phyloP scores from a whole-genome alignment of 1,284 basidiomycete genomes.

The Melanopsichium pennsylvanicum region DNA sequence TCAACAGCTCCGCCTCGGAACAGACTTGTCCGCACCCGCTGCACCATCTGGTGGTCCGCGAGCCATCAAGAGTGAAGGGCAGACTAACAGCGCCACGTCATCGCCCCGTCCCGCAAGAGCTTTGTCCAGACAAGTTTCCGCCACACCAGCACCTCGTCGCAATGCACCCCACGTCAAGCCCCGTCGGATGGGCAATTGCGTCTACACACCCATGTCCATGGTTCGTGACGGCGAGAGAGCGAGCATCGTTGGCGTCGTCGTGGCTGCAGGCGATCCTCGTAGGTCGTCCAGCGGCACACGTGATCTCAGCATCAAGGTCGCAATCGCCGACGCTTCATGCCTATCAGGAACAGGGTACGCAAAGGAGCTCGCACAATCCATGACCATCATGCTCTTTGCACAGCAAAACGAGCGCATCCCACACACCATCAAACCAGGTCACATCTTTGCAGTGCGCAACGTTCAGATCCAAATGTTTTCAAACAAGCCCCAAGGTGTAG shows the following conservation, averaged over 20 bases:
- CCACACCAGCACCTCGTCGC: conserved; percentile 14
- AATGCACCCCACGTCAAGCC: conserved; percentile 44
- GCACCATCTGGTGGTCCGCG: too few relatives aligned
- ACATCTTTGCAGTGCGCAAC: conserved; percentile 35
- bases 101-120: conserved; percentile 11
- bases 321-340: conserved; percentile 39
- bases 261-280: conserved; percentile 35
- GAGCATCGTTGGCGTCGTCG: conserved; percentile 48
- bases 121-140: conserved; percentile 12
- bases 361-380: conserved; percentile 25
- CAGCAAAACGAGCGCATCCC: conserved; percentile 28
- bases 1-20: neutral
- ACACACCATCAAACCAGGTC: conserved; percentile 17
- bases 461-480: conserved; percentile 42
- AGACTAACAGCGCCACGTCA: conserved; percentile 3
- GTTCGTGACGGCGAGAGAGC: conserved; percentile 33
- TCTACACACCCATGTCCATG: conserved; percentile 47
- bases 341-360: conserved; percentile 39
- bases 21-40: neutral
- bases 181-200: conserved; percentile 40
- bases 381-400: conserved; percentile 46
- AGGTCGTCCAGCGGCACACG: conserved; percentile 35
- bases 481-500: conserved; percentile 37
- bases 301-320: conserved; percentile 40
- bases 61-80: conserved; percentile 24